phyloP scores from a whole-genome alignment of 768 basidiomycete species.

The Russula emetica region DNA sequence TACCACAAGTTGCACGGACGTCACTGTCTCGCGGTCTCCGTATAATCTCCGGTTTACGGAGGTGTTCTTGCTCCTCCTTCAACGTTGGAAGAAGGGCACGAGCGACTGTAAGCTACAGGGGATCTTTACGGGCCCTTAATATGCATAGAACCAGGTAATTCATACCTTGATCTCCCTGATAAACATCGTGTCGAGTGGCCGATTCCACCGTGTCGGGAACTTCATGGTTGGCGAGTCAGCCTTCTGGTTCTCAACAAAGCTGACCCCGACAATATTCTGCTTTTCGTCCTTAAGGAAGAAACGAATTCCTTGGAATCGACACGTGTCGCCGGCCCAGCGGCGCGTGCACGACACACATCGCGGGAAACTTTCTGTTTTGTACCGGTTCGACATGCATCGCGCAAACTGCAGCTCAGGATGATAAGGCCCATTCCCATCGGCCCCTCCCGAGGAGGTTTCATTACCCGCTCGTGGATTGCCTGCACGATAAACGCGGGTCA shows the following conservation, averaged over 20 bases:
- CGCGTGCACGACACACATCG: constrained; percentile 81
- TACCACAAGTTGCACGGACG: constrained; percentile 82
- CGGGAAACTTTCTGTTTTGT: constrained; percentile 66
- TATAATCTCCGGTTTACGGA: constrained; percentile 54
- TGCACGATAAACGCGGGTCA: constrained; percentile 7
- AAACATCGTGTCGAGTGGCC: constrained; percentile 46
- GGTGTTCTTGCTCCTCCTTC: constrained; percentile 58
- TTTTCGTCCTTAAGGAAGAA: constrained; percentile 65
- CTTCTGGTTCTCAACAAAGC: constrained; percentile 63
- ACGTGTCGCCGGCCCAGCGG: constrained; percentile 84
- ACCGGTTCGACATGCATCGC: constrained; percentile 81
- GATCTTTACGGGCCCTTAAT: constrained; percentile 2
- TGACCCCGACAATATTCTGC: constrained; percentile 57
- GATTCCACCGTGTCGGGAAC: constrained; percentile 66
- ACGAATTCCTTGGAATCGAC: constrained; percentile 81
- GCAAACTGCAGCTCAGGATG: constrained; percentile 71
- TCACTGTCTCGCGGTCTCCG: constrained; percentile 74
- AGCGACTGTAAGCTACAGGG: constrained; percentile 58
- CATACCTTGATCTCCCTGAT: constrained; percentile 59
- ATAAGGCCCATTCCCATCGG: constrained; percentile 37
- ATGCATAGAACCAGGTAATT: neutral
- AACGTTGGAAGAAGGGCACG: constrained; percentile 63
- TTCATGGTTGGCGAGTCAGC: constrained; percentile 57
- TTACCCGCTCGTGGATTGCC: constrained; percentile 34
- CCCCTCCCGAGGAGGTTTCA: constrained; percentile 31